Conservation (phyloP, 768 basidiomycete genomes). For the Sarcodon sp. region DNA sequence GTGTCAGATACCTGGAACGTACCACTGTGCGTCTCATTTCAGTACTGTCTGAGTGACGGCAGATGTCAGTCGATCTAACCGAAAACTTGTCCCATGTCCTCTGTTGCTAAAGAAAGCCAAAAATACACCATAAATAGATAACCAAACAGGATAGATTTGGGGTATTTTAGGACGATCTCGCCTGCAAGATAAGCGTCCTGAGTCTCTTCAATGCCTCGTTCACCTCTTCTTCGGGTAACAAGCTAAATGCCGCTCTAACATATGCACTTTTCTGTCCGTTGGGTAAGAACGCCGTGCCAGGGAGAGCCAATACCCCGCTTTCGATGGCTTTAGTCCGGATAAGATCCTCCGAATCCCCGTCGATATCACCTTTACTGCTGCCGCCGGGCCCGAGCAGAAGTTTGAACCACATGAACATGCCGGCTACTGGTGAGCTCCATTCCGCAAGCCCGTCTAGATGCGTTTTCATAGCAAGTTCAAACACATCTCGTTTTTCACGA, state of each 20-base stretch:
- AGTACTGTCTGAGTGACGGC: no score
- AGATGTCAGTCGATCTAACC: no score
- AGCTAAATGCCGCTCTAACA: conserved; percentile 80
- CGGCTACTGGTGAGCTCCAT: conserved; percentile 61
- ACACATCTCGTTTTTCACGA: conserved; percentile 59
- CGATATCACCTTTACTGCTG: conserved; percentile 4
- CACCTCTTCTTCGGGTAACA: conserved; percentile 53
- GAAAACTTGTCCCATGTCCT: no score
- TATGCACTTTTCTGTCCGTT: conserved; percentile 57
- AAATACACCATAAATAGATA: no score
- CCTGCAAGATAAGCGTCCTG: conserved; percentile 15
- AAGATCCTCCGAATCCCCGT: conserved; percentile 40
- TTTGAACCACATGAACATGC: conserved; percentile 93
- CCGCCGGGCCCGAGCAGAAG: conserved; percentile 36
- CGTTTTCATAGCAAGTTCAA: conserved; percentile 63
- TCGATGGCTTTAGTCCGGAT: conserved; percentile 69
- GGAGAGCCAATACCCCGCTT: conserved; percentile 78
- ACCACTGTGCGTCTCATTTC: no score
- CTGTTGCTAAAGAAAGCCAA: no score
- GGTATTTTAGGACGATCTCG: neutral
- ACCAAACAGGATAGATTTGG: no score
- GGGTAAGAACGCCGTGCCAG: conserved; percentile 77
- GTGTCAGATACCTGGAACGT: no score
- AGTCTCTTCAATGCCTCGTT: conserved; percentile 64
- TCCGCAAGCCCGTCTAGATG: conserved; percentile 69